Base-by-base conservation (phyloP, 306 rosid species). In the Macrotyloma uniflorum region DNA sequence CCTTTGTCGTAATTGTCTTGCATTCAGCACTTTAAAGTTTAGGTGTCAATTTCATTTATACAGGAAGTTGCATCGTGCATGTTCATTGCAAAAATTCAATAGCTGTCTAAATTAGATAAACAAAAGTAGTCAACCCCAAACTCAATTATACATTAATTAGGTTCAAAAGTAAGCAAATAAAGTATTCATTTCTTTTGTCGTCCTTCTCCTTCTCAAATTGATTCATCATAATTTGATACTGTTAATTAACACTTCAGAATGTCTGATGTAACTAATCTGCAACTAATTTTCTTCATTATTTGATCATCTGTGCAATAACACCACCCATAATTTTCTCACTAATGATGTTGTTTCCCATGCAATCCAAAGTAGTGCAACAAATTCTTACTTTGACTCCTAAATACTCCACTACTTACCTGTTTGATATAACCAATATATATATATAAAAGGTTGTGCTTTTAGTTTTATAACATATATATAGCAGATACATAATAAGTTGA, bases 71-170 rank as follows among this genome's bases (percentile, higher is more conserved):
- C 15, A 30, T 22, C 53, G 54, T 11, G 53, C 53, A 23, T 58
- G 77, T 33, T 23, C 10, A n/a, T 15, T 58, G 30, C 28, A 20
- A 9, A n/a, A 32, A 20, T 68, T 68, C 20, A 71, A 24, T 28
- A 40, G 58, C 70, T 74, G 70, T 40, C 23, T 57, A 73, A 55
- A 28, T 42, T 74, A 28, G 55, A 43, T 42, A n/a, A 74, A 55
- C 67, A 38, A 55, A 73, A 42, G 1, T 10, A 49, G 80, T 50
- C 80, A 76, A 69, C 61, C 40, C 45, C 43, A 69, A 62, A 62
- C 36, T 62, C 72, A 75, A 62, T 46, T 30, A 61, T 75, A 18
- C 35, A 63, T 13, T 59, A 59, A 28, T 30, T 75, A 46, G 38
- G 51, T 38, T 33, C 40, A 14, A 30, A 36, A 20, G 5, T 12